Evolutionary conservation across 768 basidiomycete genomes (phyloP), one percentile per base, ranked within the genome.

Genomic region (Russula emetica): DNA sequence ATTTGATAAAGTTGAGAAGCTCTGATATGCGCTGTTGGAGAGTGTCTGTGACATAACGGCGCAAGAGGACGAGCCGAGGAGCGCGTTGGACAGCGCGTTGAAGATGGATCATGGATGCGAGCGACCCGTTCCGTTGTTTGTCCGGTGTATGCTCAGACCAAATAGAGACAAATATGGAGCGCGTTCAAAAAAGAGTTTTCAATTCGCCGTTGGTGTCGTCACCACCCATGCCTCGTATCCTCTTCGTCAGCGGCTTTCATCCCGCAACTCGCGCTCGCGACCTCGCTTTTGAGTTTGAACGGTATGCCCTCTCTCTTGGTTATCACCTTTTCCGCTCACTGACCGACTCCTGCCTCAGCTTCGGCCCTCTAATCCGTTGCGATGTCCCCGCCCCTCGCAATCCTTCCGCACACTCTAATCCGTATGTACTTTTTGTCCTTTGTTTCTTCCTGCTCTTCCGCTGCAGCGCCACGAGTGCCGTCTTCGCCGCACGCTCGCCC

Each of bases 371-470:
- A 32, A 83, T 93, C 65, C 88, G 92, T 64, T 94, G 92, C 76
- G 92, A 94, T 72, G 90, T 94, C 18, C 92, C 92, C 20, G 92
- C 92, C 2, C 89, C 91, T 2, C 85, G 90, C 67, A 89, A 90
- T 75, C 85, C 86, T 0, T 80, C 86, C 67, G 83, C 87, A 20
- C 82, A 79, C 61, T 81, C 86, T 47, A 90, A 89, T 71, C 90
- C 91, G 91, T 93, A 80, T 90, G 91, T 92, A 66, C 71, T 65
- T 60, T 61, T 69, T 68, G 56, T 58, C 51, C 10, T 44, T 55
- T 57, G 22, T 54, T 61, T 61, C 50, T 55, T 57, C 68, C 55
- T 64, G 65, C 69, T 63, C 66, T 70, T 67, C 58, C 69, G 73
- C 73, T 40, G 69, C 69, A 66, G 60, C 38, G 63, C 54, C 58